phyloP scores from a whole-genome alignment of 257 asterid genomes.

The Capsicum rhomboideum region DNA sequence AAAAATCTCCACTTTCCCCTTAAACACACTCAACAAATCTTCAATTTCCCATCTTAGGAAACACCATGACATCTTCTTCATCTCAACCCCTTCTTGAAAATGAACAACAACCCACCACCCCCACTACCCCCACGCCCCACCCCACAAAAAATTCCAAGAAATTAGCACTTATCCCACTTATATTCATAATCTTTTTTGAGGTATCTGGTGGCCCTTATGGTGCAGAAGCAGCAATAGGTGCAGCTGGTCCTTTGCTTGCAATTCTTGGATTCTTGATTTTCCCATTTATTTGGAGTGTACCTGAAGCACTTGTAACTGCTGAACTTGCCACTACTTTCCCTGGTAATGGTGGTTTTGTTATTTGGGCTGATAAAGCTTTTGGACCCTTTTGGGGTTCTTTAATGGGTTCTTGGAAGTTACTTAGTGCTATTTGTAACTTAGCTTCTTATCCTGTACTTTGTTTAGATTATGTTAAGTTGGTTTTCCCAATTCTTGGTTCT shows the following conservation, averaged over 20 bases:
- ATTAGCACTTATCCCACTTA: conserved; percentile 31
- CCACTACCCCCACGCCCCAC: not conserved
- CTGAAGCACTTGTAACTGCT: conserved; percentile 49
- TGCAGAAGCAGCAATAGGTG: conserved; percentile 47
- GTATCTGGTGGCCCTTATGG: conserved; percentile 59
- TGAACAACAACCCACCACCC: not conserved
- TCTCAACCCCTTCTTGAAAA: conserved; percentile 17
- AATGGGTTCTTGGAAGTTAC: conserved; percentile 53
- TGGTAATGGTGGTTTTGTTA: conserved; percentile 55
- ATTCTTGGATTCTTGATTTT: conserved; percentile 42
- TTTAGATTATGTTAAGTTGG: conserved; percentile 30
- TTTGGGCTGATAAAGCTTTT: conserved; percentile 54
- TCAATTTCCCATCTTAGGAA: too few species aligned
- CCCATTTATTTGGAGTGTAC: conserved; percentile 49
- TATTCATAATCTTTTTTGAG: conserved; percentile 47
- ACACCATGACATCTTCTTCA: conserved; percentile 2
- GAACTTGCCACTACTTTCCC: conserved; percentile 56
- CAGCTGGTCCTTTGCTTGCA: conserved; percentile 48
- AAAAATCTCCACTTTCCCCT: not conserved
- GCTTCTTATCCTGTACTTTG: conserved; percentile 48
- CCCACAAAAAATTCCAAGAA: conserved; percentile 17
- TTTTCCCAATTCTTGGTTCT: conserved; percentile 34
- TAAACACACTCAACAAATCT: too few species aligned
- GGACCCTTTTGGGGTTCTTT: conserved; percentile 58
- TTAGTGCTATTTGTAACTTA: conserved; percentile 42